Conservation (phyloP, 805 yeast species). For the Pichia rugopelliculosa region DNA sequence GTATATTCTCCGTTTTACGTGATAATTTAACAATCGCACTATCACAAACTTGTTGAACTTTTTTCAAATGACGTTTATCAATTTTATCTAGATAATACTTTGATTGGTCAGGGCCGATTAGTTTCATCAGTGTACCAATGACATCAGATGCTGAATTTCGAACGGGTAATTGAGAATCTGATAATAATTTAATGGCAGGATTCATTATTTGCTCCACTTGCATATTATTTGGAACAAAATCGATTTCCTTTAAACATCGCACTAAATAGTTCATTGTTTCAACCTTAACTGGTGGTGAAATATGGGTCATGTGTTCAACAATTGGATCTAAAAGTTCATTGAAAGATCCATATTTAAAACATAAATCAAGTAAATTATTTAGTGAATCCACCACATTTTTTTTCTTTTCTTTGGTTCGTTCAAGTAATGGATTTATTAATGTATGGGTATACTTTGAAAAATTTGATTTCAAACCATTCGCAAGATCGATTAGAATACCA, state of each 20-base stretch:
- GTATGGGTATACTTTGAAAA: slow-evolving; percentile 48
- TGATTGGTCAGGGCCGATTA: slow-evolving; percentile 69
- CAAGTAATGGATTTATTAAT: slow-evolving; percentile 59
- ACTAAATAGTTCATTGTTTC: slow-evolving; percentile 61
- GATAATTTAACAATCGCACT: slow-evolving; percentile 41
- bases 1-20: background rate
- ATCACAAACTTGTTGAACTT: slow-evolving; percentile 54
- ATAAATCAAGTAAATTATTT: slow-evolving; percentile 55
- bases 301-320: slow-evolving; percentile 55
- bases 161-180: slow-evolving; percentile 79
- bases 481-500: slow-evolving; percentile 50
- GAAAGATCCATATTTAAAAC: slow-evolving; percentile 45
- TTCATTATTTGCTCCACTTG: slow-evolving; percentile 56
- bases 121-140: slow-evolving; percentile 75
- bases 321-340: slow-evolving; percentile 54
- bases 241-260: slow-evolving; percentile 51
- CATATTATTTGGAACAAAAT: slow-evolving; percentile 37
- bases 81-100: slow-evolving; percentile 54
- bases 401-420: slow-evolving; percentile 84
- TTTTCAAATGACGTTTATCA: slow-evolving; percentile 60
- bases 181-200: slow-evolving; percentile 52
- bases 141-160: slow-evolving; percentile 71
- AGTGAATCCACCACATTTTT: slow-evolving; percentile 68
- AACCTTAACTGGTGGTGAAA: slow-evolving; percentile 75
- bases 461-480: slow-evolving; percentile 53